Base-by-base conservation (phyloP, 192 early-diverging fungal genomes). In the Allomyces arbusculus region DNA sequence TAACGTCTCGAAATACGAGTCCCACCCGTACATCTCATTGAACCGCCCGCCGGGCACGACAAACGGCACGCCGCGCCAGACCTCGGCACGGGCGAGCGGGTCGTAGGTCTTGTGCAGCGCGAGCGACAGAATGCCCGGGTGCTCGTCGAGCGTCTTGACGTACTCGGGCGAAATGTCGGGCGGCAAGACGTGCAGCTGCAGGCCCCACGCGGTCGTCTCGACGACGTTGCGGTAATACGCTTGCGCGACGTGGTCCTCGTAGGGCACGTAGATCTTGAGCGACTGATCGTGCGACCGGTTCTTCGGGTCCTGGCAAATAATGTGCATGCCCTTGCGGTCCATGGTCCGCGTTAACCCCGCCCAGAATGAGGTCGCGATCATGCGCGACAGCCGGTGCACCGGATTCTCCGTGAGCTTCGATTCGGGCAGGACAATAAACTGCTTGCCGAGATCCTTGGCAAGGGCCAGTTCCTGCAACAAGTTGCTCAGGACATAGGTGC, bases 1-100 rank as follows among this genome's bases (percentile, higher is more conserved):
- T 4, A 97, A 75, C 0, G 88, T 79, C 71, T 94, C 92, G 79
- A 96, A 96, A 73, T 95, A 95, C 63, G 83, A 86, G 73, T 99
- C 96, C 96, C 96, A 99, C 0, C 93, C 94, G 74, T 99, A 99
- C 87, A 94, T 95, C 75, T 99, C 96, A 73, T 97, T 99, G 79
- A 97, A 99, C 11, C 96, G 84, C 20, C 96, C 96, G 16, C 96
- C 96, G 0, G 94, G 96, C 0, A 99, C 95, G 19, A 95, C 90
- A 71, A 99, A 99, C 0, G 92, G 91, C 23, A 92, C 84, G 43
- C 88, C 88, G n/a, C 74, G 73, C 62, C 86, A 74, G 16, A 58
- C 12, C 16, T 58, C 50, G 50, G n/a, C 61, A 14, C 24, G 28
- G 45, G 55, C 14, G 20, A 23, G 28, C 3, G 58, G 25, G 43